Evolutionary conservation across 2,329 filamentous ascomycete species (phyloP).

Genomic region (Rhytidhysteron rufulum): DNA sequence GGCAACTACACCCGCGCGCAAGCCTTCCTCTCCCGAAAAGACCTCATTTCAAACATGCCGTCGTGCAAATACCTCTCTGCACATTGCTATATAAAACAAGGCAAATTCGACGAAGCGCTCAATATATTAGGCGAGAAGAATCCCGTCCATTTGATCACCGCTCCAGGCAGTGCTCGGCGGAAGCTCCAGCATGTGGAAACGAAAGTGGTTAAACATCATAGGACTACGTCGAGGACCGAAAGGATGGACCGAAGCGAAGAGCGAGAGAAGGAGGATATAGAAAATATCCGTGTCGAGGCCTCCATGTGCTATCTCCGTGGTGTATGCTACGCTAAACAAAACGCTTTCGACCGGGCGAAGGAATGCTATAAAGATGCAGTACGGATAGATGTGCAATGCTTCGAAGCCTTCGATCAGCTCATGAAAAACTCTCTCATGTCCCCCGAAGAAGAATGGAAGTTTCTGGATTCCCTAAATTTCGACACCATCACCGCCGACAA

Average conservation of each 20-base stretch:
- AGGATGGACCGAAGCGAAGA: constrained; percentile 58
- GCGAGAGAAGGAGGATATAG: constrained; percentile 64
- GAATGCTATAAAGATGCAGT: constrained; percentile 98
- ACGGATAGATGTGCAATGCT: constrained; percentile 94
- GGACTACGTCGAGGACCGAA: constrained; percentile 45
- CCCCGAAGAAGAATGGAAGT: constrained; percentile 84
- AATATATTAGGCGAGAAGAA: constrained; percentile 85
- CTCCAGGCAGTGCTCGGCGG: constrained; percentile 60
- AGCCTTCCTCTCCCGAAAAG: constrained; percentile 76
- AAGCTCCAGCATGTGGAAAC: constrained; percentile 67
- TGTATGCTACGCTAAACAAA: constrained; percentile 93
- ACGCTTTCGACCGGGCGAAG: constrained; percentile 93
- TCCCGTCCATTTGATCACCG: constrained; percentile 79
- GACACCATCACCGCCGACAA: constrained; percentile 68
- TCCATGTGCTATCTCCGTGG: constrained; percentile 96
- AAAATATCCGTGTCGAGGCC: constrained; percentile 82
- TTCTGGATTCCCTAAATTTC: constrained; percentile 85
- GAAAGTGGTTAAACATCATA: constrained; percentile 42
- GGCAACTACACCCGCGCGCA: constrained; percentile 93
- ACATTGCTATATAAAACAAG: constrained; percentile 91
- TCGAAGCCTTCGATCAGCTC: constrained; percentile 95
- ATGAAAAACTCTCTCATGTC: constrained; percentile 94
- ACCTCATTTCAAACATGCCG: constrained; percentile 75
- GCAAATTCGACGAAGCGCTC: constrained; percentile 84
- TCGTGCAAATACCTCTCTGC: constrained; percentile 90